Conservation (phyloP, 139 green algal genomes). For the Volvox reticuliferus region DNA sequence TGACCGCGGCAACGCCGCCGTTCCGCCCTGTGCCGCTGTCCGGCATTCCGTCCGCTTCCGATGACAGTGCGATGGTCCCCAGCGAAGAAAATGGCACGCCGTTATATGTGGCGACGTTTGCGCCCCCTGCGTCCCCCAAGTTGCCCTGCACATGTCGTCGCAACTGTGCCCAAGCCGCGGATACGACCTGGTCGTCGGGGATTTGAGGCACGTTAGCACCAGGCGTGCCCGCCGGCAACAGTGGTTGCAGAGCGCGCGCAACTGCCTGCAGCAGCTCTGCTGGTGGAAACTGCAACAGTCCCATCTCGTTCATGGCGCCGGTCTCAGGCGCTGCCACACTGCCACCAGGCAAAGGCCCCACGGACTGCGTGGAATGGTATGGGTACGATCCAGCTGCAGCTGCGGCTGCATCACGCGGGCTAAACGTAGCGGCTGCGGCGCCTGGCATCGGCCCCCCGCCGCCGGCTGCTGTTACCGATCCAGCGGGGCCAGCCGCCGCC, state of each 20-base stretch:
- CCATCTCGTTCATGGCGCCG: not conserved
- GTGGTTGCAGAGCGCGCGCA: slow-evolving; percentile 25
- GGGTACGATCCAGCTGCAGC: not conserved
- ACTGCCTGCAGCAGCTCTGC: slow-evolving; percentile 7
- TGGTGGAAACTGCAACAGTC: not conserved
- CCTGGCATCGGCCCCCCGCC: not conserved
- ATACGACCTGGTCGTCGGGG: not conserved
- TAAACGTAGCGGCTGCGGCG: not conserved
- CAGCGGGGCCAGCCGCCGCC: not conserved
- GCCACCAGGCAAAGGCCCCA: not conserved
- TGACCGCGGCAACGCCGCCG: not conserved
- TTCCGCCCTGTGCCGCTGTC: not conserved
- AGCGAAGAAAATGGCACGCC: slow-evolving; percentile 11
- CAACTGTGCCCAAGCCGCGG: slow-evolving; percentile 29
- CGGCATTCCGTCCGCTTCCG: not conserved
- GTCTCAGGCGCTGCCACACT: not conserved
- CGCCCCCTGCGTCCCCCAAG: not conserved
- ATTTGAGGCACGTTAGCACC: not conserved
- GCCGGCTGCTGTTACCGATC: not conserved
- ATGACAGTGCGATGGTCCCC: not conserved
- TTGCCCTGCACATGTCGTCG: not conserved
- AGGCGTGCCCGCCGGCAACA: not conserved
- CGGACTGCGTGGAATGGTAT: slow-evolving; percentile 32
- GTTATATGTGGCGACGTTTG: not conserved
- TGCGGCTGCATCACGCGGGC: not conserved